Evolutionary conservation across 257 asterid genomes (phyloP).

Genomic region (Solanum tarapatanum): DNA sequence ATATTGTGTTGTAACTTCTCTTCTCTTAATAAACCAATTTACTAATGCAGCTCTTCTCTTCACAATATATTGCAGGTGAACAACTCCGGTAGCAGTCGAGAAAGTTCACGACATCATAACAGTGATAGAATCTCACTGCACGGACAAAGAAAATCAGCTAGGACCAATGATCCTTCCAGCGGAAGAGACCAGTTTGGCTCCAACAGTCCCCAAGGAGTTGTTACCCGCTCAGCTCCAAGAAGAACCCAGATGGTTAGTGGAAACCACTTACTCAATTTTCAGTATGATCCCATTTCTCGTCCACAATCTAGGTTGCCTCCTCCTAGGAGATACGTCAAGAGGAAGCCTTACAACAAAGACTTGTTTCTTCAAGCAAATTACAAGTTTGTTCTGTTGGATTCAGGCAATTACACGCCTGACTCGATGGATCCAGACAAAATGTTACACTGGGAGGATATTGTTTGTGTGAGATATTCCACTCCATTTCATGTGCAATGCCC

Average conservation of each 20-base stretch:
- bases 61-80: slow-evolving; percentile 33
- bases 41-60: background rate
- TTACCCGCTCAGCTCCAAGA: slow-evolving; percentile 34
- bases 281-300: slow-evolving; percentile 69
- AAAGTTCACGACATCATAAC: slow-evolving; percentile 11
- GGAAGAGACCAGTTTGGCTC: slow-evolving; percentile 17
- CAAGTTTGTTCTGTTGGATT: slow-evolving; percentile 78
- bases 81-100: slow-evolving; percentile 8
- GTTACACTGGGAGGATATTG: slow-evolving; percentile 82
- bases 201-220: slow-evolving; percentile 25
- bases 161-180: slow-evolving; percentile 11
- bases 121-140: slow-evolving; percentile 23
- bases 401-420: slow-evolving; percentile 51
- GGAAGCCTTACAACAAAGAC: slow-evolving; percentile 87
- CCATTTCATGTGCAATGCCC: slow-evolving; percentile 79
- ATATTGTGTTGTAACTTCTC: background rate
- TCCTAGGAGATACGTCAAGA: slow-evolving; percentile 47
- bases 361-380: slow-evolving; percentile 92
- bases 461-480: slow-evolving; percentile 71
- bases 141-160: slow-evolving; percentile 23
- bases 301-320: slow-evolving; percentile 51
- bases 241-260: slow-evolving; percentile 59
- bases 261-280: slow-evolving; percentile 86
- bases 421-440: slow-evolving; percentile 81
- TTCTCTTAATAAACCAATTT: background rate